A percentile compares a stretch with the other conserved stretches of the same genome.
Conservation (phyloP, 2,329 filamentous ascomycete species). For the Chaetomium strumarium region DNA sequence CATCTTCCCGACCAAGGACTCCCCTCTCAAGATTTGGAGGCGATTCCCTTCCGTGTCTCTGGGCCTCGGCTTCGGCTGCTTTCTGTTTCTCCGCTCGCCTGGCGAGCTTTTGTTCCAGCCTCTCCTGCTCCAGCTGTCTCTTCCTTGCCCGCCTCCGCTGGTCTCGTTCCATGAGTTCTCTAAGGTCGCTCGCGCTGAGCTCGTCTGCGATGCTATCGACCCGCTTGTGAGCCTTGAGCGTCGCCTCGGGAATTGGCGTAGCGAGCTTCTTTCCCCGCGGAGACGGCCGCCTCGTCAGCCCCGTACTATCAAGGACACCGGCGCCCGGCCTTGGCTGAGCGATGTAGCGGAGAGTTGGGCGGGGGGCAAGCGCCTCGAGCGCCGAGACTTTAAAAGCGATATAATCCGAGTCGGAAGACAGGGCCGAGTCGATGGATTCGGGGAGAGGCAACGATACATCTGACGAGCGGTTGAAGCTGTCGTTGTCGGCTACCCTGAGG, state of each 20-base stretch:
- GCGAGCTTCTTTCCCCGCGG: constrained; percentile 43
- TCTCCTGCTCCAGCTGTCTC: constrained; percentile 60
- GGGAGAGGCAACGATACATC: constrained; percentile 69
- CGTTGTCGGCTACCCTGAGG: constrained; percentile 32
- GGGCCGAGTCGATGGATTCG: constrained; percentile 68
- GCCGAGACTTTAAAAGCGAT: constrained; percentile 74
- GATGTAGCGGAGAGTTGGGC: constrained; percentile 74
- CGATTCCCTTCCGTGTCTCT: constrained; percentile 48
- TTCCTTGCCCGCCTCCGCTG: constrained; percentile 72
- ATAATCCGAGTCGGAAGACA: constrained; percentile 69
- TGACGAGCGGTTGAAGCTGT: constrained; percentile 54
- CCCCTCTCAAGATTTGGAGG: constrained; percentile 55
- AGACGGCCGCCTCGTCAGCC: constrained; percentile 44
- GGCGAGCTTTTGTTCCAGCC: constrained; percentile 57
- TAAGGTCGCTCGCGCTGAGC: constrained; percentile 74
- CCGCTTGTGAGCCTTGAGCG: constrained; percentile 54
- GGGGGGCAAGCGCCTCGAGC: constrained; percentile 74
- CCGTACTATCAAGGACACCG: constrained; percentile 39
- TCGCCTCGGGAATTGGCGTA: constrained; percentile 55
- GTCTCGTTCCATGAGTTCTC: constrained; percentile 88
- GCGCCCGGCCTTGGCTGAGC: constrained; percentile 55
- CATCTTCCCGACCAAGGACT: constrained; percentile 52
- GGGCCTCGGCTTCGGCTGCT: constrained; percentile 39
- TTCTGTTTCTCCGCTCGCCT: constrained; percentile 60
- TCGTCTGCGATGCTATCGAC: constrained; percentile 74